Evolutionary conservation across 768 basidiomycete species (phyloP), one percentile per base, ranked within the genome.

Genomic region (Boletus coccyginus): DNA sequence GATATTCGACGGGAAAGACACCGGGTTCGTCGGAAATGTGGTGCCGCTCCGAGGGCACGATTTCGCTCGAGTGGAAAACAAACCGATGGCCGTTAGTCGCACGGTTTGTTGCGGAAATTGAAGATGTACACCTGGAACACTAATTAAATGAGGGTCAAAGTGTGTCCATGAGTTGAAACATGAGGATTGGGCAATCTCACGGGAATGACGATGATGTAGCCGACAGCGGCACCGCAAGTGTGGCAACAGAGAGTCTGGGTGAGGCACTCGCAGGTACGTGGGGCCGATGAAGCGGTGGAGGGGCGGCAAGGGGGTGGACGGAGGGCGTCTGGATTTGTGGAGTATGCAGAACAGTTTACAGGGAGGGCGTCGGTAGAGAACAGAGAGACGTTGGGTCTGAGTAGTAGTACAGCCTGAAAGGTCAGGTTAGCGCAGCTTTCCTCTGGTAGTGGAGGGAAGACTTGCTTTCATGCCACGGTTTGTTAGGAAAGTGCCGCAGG

Each of bases 391-490:
- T 85, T 86, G 0, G 91, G 90, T 53, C 86, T 82, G 52, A 92
- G 78, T 21, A 94, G 78, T n/a, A 92, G 78, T 40, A 93, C 90
- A 46, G 91, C 91, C 90, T 92, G 63, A 32, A 60, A 19, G 46
- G 47, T 38, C 5, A 12, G 35, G 42, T 69, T 21, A 61, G 59
- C 38, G 32, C n/a, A 14, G 12, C 33, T 41, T 12, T 38, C 14
- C 0, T 3, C 21, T 12, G 46, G 33, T 21, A 51, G 32, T 11
- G 46, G 27, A 35, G 39, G 31, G 35, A 43, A 39, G 44, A 57
- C 79, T 70, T 62, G 84, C 89, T 80, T 89, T 88, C 91, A 93
- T 93, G 53, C 86, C 91, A 29, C 91, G 81, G 69, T 93, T 92
- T 16, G 90, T 89, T 46, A 93, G 72, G 66, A 92, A 92, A 19